Evolutionary conservation across 768 basidiomycete species (phyloP).

Genomic region (Mycena vitilis): DNA sequence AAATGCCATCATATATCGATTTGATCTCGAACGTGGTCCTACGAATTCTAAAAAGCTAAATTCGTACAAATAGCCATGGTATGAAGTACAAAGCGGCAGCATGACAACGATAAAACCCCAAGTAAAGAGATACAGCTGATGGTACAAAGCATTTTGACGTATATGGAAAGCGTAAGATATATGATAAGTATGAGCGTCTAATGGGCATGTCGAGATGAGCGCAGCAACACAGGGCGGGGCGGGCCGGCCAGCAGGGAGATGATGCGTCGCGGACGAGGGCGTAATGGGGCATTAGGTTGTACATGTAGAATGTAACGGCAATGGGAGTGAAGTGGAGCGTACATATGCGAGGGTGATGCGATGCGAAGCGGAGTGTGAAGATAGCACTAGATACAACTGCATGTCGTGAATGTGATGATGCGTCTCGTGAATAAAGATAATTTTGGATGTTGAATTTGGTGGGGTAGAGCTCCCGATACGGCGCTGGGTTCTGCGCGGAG

Average conservation of each 20-base stretch:
- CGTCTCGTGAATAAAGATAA: constrained; percentile 23
- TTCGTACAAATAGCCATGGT: too few species aligned
- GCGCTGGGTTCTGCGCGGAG: neutral
- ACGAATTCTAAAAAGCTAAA: too few species aligned
- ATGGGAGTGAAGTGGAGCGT: neutral
- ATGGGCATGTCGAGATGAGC: constrained; percentile 1
- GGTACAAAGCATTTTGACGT: constrained; percentile 4
- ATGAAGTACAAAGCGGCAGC: too few species aligned
- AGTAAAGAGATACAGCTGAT: constrained; percentile 2
- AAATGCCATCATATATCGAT: too few species aligned
- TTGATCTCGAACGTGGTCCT: too few species aligned
- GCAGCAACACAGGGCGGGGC: neutral
- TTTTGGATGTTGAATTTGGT: constrained; percentile 11
- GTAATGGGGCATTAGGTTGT: too few species aligned
- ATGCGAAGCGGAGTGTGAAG: neutral
- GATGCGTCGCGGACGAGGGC: too few species aligned
- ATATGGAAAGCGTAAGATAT: neutral
- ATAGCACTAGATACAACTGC: constrained; percentile 12
- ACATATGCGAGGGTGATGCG: neutral
- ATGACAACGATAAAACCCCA: neutral
- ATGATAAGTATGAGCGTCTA: constrained; percentile 10
- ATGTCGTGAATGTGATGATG: constrained; percentile 31
- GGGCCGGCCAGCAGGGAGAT: too few species aligned
- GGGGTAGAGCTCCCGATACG: neutral
- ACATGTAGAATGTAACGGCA: neutral